Conservation (phyloP, 192 early-diverging fungal genomes). For the Coemansia sp. region DNA sequence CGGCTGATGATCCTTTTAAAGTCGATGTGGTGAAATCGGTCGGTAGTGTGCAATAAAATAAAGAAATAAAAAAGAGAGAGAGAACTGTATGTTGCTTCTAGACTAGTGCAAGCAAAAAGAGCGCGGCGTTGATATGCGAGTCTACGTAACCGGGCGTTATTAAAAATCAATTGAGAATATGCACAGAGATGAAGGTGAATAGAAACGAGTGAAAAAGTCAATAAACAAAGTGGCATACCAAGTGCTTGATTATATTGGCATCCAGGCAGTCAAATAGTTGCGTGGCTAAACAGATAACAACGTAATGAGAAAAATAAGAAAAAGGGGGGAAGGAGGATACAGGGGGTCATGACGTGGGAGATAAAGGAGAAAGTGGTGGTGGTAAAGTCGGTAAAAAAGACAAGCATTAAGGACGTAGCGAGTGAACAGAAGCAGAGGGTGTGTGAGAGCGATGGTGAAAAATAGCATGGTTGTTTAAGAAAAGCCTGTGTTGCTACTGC, state of each 20-base stretch:
- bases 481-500: background rate
- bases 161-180: constrained; percentile 6
- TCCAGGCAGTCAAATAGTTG: background rate
- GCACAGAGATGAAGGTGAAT: background rate
- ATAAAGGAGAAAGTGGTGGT: background rate
- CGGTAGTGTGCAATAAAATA: background rate
- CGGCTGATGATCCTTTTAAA: background rate
- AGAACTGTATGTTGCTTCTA: background rate
- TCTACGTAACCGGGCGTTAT: constrained; percentile 6
- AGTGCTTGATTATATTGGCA: constrained; percentile 5
- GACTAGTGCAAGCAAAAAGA: background rate
- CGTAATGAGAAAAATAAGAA: background rate
- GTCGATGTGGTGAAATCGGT: background rate
- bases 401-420: background rate
- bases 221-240: constrained; percentile 1
- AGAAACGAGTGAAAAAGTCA: background rate
- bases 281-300: background rate
- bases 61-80: background rate
- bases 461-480: constrained; percentile 2
- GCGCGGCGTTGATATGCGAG: background rate
- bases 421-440: background rate
- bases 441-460: background rate
- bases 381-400: background rate
- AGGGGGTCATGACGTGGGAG: constrained; percentile 1
- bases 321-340: background rate